Base-by-base conservation (phyloP, 192 early-diverging fungal species). In the Chytriomyces hyalinus region DNA sequence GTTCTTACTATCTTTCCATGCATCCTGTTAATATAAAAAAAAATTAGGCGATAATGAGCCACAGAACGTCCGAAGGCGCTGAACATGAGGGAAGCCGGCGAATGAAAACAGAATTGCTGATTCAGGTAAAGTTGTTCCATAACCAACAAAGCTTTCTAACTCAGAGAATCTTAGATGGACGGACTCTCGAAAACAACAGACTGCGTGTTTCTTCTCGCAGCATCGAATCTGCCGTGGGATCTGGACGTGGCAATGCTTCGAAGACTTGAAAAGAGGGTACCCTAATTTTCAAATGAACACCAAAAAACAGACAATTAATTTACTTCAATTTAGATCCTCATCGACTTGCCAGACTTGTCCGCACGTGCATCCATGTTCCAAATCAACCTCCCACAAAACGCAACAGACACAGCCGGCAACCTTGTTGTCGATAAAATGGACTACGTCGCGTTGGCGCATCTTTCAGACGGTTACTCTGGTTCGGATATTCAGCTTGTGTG, bases 81-180 rank as follows among this genome's bases (percentile, higher is more conserved):
- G 88, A 88, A 60, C 87, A 88, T 65, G 88, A 90, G 80, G 88
- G 85, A 20, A 83, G 80, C 49, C 65, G 86, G 57, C 68, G 88
- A 49, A 90, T 90, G 87, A 90, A 90, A 69, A 90, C 88, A n/a
- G 88, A 90, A 70, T 74, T 90, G 49, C 79, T 90, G 28, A 83
- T 90, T 15, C 88, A 89, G 78, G 81, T 80, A 64, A 43, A 0
- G 28, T 4, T 0, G 4, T 0, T 47, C n/a, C 28, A 49, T 24
- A 46, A 24, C 36, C 22, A 11, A n/a, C 0, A 45, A 36, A 49
- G 47, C 26, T 4, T 36, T 36, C 36, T 36, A 2, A 22, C 17
- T 57, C 26, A 13, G 17, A 22, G 20, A 36, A 53, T n/a, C 2
- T n/a, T 75, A 84, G 85, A 81, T 90, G 66, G 87, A 90, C 61